These are phyloP conservation scores for Lavandula angustifolia DNA, from an alignment of 257 asterid species.

Conservation along the genomic window DNA sequence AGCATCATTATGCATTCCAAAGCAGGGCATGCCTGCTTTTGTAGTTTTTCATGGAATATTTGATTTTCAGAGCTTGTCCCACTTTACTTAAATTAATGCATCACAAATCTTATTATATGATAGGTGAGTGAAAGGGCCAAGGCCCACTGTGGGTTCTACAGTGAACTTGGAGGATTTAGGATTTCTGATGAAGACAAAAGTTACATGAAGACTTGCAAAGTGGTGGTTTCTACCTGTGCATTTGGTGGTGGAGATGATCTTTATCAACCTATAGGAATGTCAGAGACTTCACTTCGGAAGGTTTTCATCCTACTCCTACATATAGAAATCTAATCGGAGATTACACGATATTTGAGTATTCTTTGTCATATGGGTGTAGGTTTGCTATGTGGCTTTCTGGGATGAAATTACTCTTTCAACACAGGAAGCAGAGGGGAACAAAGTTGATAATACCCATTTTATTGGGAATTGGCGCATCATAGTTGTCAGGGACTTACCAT, in stretches of 20 bases:
- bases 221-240: slow-evolving; percentile 96
- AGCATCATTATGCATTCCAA: slow-evolving; percentile 1
- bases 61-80: slow-evolving; percentile 20
- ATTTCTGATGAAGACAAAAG: slow-evolving; percentile 74
- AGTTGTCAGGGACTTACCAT: slow-evolving; percentile 61
- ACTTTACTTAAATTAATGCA: slow-evolving; percentile 9
- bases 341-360: slow-evolving; percentile 30
- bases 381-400: slow-evolving; percentile 98
- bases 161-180: slow-evolving; percentile 83
- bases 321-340: slow-evolving; percentile 6
- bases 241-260: slow-evolving; percentile 99
- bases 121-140: slow-evolving; percentile 61
- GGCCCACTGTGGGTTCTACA: slow-evolving; percentile 78
- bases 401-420: slow-evolving; percentile 81
- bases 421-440: slow-evolving; percentile 75
- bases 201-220: slow-evolving; percentile 74
- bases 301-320: slow-evolving; percentile 27
- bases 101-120: slow-evolving; percentile 25
- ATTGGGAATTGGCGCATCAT: slow-evolving; percentile 90
- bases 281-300: slow-evolving; percentile 44
- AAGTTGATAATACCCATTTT: slow-evolving; percentile 58
- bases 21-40: no score
- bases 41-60: slow-evolving; percentile 17
- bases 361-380: slow-evolving; percentile 47
- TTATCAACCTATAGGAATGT: slow-evolving; percentile 90